Base-by-base conservation (phyloP, 2,329 filamentous ascomycete species). In the Boeremia exigua region DNA sequence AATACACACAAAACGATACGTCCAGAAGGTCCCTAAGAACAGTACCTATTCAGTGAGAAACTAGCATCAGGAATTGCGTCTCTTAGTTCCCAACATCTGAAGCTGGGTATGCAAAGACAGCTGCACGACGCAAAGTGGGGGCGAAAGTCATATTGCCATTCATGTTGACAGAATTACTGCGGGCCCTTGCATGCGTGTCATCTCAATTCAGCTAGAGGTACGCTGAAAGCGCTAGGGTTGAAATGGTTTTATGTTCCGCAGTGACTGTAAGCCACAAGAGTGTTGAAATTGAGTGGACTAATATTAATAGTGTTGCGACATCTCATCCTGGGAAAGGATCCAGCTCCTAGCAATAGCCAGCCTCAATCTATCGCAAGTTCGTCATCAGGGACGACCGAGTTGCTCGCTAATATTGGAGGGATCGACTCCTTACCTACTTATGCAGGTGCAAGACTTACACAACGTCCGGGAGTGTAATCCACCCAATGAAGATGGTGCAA, bases 151-250 rank as follows among this genome's bases (percentile, higher is more conserved):
- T 23, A 23, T 23, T 23, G 19, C 19, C 19, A 23, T 2, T 23
- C 19, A 23, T 23, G 19, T 23, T 23, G 14, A 49, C n/a, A 32
- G 33, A 51, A 25, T 38, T 28, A 33, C 40, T 36, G 15, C 17
- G 17, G 39, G 38, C 33, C 45, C 32, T 54, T 54, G 51, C 51
- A 38, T 54, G 23, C 38, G 43, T 48, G 32, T 45, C 51, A 47
- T 47, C 28, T 44, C 48, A 44, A 32, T 37, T 17, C 25, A 10
- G 33, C 42, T 46, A 23, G 29, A 19, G 23, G 37, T 36, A 2
- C 14, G 19, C n/a, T 14, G 5, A 14, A 40, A n/a, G 19, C 29
- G 23, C 33, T 47, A 43, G 27, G 15, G 12, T 36, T 25, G 7
- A 53, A 46, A 43, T 17, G n/a, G 29, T 42, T 42, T 36, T 6